Percentiles rank a stretch among this genome's conserved stretches.
Conservation (phyloP, 176 grass and related monocot genomes). For the Bolboschoenus planiculmis region DNA sequence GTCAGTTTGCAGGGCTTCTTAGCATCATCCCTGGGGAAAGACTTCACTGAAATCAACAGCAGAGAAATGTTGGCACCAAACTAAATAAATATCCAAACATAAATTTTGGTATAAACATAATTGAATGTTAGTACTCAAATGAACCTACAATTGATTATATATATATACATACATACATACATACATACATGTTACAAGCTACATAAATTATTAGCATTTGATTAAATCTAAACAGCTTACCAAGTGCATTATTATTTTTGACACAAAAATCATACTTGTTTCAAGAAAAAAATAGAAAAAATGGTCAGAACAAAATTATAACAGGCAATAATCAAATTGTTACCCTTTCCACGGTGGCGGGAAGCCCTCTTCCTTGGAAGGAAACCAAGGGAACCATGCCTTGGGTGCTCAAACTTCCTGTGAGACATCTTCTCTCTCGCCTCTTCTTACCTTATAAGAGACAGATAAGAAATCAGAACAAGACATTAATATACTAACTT, state of each 20-base stretch:
- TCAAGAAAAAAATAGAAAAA: neutral
- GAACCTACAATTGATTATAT: neutral
- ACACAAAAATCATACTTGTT: neutral
- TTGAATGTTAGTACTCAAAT: too few species aligned
- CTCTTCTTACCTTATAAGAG: slow-evolving; percentile 34
- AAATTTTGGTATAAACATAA: neutral
- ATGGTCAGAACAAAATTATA: too few species aligned
- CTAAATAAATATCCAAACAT: neutral
- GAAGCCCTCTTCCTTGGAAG: slow-evolving; percentile 74
- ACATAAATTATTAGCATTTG: neutral
- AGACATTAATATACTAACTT: neutral
- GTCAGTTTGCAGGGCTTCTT: slow-evolving; percentile 65
- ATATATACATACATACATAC: neutral
- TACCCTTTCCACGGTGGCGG: slow-evolving; percentile 96
- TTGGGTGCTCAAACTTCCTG: slow-evolving; percentile 95
- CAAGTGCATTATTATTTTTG: neutral
- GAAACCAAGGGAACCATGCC: slow-evolving; percentile 94
- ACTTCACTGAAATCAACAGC: slow-evolving; percentile 57
- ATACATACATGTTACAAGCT: too few species aligned
- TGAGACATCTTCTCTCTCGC: slow-evolving; percentile 63
- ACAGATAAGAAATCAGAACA: neutral
- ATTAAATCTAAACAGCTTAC: neutral
- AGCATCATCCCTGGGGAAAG: slow-evolving; percentile 69
- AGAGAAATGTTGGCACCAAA: neutral
- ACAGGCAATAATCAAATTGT: neutral